These are phyloP conservation scores for Arabidopsis arenosa DNA, from an alignment of 345 rosid species.

Conservation along the genomic window DNA sequence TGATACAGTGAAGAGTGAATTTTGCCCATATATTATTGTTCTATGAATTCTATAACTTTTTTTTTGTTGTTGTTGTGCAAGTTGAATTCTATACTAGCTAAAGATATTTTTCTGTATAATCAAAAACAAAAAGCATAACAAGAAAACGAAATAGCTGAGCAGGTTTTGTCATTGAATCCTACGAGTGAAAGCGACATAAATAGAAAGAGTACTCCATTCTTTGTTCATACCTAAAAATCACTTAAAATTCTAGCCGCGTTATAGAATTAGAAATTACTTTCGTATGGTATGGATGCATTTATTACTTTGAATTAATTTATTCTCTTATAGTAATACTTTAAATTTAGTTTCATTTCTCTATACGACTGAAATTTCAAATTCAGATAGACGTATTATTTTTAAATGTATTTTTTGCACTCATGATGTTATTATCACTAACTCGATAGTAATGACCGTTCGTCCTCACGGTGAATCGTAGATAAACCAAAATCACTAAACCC, in stretches of 20 bases:
- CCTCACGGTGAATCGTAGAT: too few species aligned
- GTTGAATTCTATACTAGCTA: neutral
- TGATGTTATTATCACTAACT: too few species aligned
- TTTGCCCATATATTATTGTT: neutral
- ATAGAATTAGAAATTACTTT: neutral
- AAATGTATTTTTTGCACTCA: too few species aligned
- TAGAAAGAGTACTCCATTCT: neutral
- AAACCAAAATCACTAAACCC: too few species aligned
- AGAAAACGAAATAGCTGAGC: neutral
- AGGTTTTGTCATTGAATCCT: neutral
- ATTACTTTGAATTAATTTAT: conserved; percentile 7
- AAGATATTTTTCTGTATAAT: neutral
- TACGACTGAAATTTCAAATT: neutral
- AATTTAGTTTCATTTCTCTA: neutral
- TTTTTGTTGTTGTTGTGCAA: too few species aligned
- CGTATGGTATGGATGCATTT: conserved; percentile 22
- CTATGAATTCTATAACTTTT: neutral
- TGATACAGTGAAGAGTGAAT: neutral
- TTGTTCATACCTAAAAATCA: neutral
- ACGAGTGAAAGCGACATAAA: neutral
- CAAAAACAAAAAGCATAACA: neutral
- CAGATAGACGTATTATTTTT: neutral
- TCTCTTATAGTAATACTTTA: neutral
- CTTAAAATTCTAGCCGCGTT: neutral
- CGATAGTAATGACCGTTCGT: too few species aligned